phyloP scores from a whole-genome alignment of 495 filamentous ascomycete genomes.

The Chaetomium fimeti region DNA sequence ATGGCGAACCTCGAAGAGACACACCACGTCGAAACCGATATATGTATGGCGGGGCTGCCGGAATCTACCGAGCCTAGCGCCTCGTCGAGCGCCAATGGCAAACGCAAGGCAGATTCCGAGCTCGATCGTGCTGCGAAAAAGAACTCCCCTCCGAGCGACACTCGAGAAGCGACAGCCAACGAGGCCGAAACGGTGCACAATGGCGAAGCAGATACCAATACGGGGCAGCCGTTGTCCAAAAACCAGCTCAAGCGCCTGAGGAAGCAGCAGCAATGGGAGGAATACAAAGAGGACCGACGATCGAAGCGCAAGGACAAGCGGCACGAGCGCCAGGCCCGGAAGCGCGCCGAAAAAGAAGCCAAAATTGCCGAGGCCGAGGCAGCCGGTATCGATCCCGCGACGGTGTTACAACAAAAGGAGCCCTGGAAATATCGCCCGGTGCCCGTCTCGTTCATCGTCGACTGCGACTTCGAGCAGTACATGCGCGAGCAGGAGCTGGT shows the following conservation, averaged over 20 bases:
- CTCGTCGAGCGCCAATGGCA: constrained; percentile 22
- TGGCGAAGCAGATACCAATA: constrained; percentile 13
- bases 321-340: constrained; percentile 60
- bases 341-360: constrained; percentile 41
- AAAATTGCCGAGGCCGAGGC: constrained; percentile 46
- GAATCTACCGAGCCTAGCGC: neutral
- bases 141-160: constrained; percentile 11
- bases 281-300: constrained; percentile 66
- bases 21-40: neutral
- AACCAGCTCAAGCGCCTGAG: constrained; percentile 74
- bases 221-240: constrained; percentile 60
- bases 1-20: constrained; percentile 17
- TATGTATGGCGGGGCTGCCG: constrained; percentile 4
- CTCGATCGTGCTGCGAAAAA: constrained; percentile 26
- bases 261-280: constrained; percentile 65
- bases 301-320: constrained; percentile 68
- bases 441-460: constrained; percentile 77
- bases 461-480: constrained; percentile 87
- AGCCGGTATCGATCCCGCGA: constrained; percentile 39
- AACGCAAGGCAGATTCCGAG: constrained; percentile 36
- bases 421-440: constrained; percentile 46
- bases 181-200: constrained; percentile 7
- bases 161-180: constrained; percentile 10
- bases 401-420: constrained; percentile 28
- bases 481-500: constrained; percentile 83